Percentiles rank a stretch among this genome's conserved stretches.
Evolutionary conservation across 805 yeast species (phyloP).

Genomic region (Yarrowia sp.): DNA sequence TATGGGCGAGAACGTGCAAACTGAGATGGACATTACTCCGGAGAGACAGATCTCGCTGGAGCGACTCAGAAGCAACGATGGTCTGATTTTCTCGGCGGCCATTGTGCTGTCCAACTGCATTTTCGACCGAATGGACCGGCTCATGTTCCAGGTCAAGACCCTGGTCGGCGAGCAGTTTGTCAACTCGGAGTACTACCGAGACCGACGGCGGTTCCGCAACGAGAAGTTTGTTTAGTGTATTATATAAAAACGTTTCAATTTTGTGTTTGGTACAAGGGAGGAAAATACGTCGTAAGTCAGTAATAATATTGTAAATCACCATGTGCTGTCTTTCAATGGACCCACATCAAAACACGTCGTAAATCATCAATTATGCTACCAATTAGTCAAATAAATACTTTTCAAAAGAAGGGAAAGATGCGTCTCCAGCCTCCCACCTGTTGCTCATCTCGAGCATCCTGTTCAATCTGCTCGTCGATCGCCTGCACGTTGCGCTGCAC

Average conservation of each 20-base stretch:
- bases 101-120: conserved; percentile 34
- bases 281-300: too few relatives aligned
- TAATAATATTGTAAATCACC: too few relatives aligned
- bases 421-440: not conserved
- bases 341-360: too few relatives aligned
- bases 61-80: conserved; percentile 32
- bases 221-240: not conserved
- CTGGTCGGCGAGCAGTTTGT: conserved; percentile 41
- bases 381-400: not conserved
- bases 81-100: conserved; percentile 33
- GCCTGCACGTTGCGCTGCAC: conserved; percentile 23
- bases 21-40: not conserved
- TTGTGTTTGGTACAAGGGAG: not conserved
- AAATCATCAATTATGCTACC: not conserved
- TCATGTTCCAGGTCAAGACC: conserved; percentile 37
- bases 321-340: too few relatives aligned
- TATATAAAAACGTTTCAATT: too few relatives aligned
- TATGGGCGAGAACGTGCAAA: not conserved
- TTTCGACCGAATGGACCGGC: conserved; percentile 39
- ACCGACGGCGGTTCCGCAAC: not conserved
- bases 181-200: conserved; percentile 29
- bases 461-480: conserved; percentile 14
- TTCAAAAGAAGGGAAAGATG: conserved; percentile 1
- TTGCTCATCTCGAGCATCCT: conserved; percentile 1
- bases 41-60: conserved; percentile 14